A percentile compares a stretch with the other conserved stretches of the same genome.
These are phyloP conservation scores for Crinitomyces ghanaensis DNA, from an alignment of 805 yeast species.

Conservation along the genomic window DNA sequence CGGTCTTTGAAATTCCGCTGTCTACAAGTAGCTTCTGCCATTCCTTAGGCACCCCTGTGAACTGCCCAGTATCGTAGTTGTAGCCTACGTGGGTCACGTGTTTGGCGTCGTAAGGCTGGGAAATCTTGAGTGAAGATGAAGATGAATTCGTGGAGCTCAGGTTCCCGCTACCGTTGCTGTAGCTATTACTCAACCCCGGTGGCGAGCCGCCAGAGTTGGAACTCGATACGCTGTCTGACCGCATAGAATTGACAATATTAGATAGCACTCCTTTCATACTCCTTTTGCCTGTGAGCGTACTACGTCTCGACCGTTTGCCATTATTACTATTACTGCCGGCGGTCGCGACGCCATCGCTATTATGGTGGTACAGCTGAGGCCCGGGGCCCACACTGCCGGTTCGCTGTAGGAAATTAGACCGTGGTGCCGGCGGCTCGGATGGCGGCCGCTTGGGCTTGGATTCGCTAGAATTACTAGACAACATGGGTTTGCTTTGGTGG, in stretches of 20 bases:
- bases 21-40: slow-evolving; percentile 82
- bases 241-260: slow-evolving; percentile 16
- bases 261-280: slow-evolving; percentile 18
- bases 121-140: slow-evolving; percentile 38
- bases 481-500: no score
- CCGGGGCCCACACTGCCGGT: no score
- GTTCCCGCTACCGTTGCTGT: slow-evolving; percentile 1
- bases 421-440: no score
- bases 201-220: neutral
- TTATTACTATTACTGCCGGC: no score
- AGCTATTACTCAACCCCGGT: slow-evolving; percentile 2
- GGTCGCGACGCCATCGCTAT: no score
- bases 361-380: no score
- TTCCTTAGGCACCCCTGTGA: slow-evolving; percentile 83
- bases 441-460: no score
- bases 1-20: slow-evolving; percentile 77
- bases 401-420: no score
- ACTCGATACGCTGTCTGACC: slow-evolving; percentile 9
- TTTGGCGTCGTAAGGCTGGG: slow-evolving; percentile 85
- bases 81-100: slow-evolving; percentile 94
- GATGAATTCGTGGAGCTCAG: slow-evolving; percentile 4
- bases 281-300: slow-evolving; percentile 13
- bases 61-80: slow-evolving; percentile 72
- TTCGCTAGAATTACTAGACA: no score
- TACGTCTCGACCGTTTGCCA: no score